A percentile compares a stretch with the other conserved stretches of the same genome.
phyloP scores from a whole-genome alignment of 2,329 filamentous ascomycete genomes.

The Penicillium sp. region DNA sequence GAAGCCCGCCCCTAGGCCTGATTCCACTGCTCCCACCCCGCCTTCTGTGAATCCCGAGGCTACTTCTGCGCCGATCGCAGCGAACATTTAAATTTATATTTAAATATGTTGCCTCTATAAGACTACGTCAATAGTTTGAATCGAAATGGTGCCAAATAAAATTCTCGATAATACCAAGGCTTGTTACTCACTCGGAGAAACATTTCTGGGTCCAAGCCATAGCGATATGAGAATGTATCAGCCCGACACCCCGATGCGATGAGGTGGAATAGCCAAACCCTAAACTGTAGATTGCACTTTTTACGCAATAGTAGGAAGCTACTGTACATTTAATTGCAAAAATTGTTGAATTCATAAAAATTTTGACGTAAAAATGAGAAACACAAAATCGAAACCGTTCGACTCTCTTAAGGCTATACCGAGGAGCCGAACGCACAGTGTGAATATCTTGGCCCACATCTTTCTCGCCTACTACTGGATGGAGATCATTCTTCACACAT shows the following conservation, averaged over 20 bases:
- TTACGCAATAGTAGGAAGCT: too few species aligned
- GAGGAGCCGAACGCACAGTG: not conserved
- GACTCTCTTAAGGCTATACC: not conserved
- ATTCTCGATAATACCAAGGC: not conserved
- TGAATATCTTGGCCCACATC: not conserved
- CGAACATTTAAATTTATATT: slow-evolving; percentile 19
- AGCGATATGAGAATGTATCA: not conserved
- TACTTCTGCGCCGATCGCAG: slow-evolving; percentile 32
- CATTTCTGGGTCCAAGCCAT: not conserved
- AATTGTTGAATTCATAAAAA: not conserved
- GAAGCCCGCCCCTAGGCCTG: slow-evolving; percentile 22
- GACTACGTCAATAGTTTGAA: not conserved
- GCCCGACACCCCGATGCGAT: too few species aligned
- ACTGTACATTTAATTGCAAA: not conserved
- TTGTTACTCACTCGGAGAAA: not conserved
- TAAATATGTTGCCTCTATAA: not conserved
- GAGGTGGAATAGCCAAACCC: not conserved
- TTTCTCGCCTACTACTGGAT: not conserved
- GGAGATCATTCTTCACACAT: not conserved
- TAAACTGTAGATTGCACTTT: too few species aligned
- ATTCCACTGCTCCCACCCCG: slow-evolving; percentile 7
- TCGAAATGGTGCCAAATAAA: not conserved
- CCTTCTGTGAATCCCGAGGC: slow-evolving; percentile 14
- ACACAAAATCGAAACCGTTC: not conserved
- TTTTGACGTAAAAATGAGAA: not conserved